Percentiles rank a stretch among this genome's conserved stretches.
Evolutionary conservation across 257 asterid species (phyloP).

Genomic region (Lycium ferocissimum): DNA sequence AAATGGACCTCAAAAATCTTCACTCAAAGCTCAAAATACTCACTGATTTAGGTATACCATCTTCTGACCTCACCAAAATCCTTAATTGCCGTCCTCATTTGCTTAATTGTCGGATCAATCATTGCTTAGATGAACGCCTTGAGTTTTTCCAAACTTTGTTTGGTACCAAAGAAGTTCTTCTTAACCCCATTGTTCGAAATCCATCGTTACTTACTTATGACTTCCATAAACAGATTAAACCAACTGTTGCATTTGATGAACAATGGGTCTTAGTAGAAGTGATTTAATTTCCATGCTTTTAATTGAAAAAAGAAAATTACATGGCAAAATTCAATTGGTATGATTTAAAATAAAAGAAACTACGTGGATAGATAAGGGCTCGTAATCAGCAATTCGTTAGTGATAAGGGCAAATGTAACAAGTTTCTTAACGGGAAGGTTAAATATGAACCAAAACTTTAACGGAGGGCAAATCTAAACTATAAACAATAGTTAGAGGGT

Average conservation of each 20-base stretch:
- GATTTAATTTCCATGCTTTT: constrained; percentile 64
- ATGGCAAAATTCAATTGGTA: too few relatives aligned
- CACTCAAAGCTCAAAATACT: constrained; percentile 65
- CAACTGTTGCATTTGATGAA: constrained; percentile 61
- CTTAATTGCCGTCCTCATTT: constrained; percentile 76
- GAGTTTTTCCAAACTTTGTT: constrained; percentile 55
- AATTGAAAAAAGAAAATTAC: too few relatives aligned
- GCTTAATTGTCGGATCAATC: constrained; percentile 58
- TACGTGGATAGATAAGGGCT: too few relatives aligned
- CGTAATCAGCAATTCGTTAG: too few relatives aligned
- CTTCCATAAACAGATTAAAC: constrained; percentile 61
- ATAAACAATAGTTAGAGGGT: too few relatives aligned
- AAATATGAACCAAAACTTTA: too few relatives aligned
- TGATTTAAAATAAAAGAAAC: too few relatives aligned
- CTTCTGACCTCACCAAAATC: constrained; percentile 65
- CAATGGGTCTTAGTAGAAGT: constrained; percentile 58
- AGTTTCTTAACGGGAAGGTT: too few relatives aligned
- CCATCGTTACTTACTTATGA: constrained; percentile 84
- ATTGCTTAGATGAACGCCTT: constrained; percentile 58
- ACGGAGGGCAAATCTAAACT: too few relatives aligned
- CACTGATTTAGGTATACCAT: constrained; percentile 56
- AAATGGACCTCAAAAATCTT: constrained; percentile 47
- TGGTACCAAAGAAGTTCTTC: constrained; percentile 62
- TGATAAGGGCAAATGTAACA: too few relatives aligned
- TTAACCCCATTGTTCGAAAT: constrained; percentile 70